A percentile compares a stretch with the other conserved stretches of the same genome.
Conservation (phyloP, 768 basidiomycete species). For the Amanita pseudoporphyria region DNA sequence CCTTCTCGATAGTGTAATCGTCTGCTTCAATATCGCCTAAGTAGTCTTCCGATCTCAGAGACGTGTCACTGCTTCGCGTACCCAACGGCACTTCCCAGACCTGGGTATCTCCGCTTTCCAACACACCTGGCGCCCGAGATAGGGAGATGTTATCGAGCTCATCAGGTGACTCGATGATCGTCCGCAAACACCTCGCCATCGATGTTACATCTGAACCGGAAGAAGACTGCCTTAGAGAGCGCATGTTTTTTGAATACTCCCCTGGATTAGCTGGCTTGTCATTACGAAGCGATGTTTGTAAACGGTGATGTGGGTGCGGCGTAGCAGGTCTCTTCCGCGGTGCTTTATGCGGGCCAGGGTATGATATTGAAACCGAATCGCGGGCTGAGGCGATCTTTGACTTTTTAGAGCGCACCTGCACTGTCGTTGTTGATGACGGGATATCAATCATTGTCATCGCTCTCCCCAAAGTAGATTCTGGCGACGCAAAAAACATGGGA, state of each 20-base stretch:
- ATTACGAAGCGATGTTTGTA: not conserved
- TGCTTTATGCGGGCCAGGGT: not conserved
- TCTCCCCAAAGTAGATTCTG: not conserved
- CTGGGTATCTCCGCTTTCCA: not conserved
- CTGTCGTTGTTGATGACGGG: too few relatives aligned
- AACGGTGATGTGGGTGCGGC: not conserved
- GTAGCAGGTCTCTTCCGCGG: not conserved
- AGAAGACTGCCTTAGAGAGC: not conserved
- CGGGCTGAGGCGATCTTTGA: not conserved
- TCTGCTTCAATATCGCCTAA: not conserved
- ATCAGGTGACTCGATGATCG: slow-evolving; percentile 4
- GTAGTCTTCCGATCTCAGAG: not conserved
- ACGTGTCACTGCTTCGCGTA: not conserved
- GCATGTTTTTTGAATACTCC: not conserved
- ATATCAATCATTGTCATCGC: not conserved
- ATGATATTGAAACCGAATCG: not conserved
- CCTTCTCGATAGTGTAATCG: not conserved
- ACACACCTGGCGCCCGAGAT: too few relatives aligned
- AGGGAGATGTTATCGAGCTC: not conserved
- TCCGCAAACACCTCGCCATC: not conserved
- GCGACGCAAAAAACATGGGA: not conserved
- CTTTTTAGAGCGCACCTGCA: too few relatives aligned
- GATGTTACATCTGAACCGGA: not conserved
- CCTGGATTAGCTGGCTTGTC: not conserved
- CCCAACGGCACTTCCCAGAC: not conserved